Evolutionary conservation across 2,329 filamentous ascomycete genomes (phyloP).

Genomic region (Neopestalotiopsis rosae): DNA sequence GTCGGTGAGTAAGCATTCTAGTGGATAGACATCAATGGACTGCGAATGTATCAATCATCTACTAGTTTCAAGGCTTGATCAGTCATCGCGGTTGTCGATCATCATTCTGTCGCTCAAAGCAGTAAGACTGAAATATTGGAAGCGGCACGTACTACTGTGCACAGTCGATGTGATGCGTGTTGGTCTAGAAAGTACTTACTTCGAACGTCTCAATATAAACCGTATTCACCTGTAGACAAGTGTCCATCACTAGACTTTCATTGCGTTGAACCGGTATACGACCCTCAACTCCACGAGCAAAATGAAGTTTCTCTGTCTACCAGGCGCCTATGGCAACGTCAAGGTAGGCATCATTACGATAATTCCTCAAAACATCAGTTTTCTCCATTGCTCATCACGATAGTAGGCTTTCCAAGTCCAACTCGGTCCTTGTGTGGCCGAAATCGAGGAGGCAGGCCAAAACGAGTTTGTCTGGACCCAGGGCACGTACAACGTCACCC

Average conservation of each 20-base stretch:
- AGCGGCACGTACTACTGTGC: background rate
- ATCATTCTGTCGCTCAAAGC: background rate
- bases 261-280: no score
- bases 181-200: background rate
- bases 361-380: background rate
- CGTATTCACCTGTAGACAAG: rapidly evolving
- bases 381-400: background rate
- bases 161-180: background rate
- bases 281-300: background rate
- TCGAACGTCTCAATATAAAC: background rate
- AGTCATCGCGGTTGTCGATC: background rate
- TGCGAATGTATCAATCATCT: background rate
- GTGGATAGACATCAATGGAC: no score
- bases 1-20: no score
- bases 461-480: constrained; percentile 23
- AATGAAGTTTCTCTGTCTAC: constrained; percentile 38
- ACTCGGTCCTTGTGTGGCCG: constrained; percentile 18
- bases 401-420: constrained; percentile 24
- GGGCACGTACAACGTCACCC: constrained; percentile 17
- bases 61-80: background rate
- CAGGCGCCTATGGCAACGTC: constrained; percentile 34
- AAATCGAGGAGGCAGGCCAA: constrained; percentile 15
- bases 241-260: background rate
- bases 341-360: constrained; percentile 23
- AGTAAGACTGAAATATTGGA: background rate